Evolutionary conservation across 352 stramenopile species (phyloP).

Genomic region (Pythium pyrilobum): DNA sequence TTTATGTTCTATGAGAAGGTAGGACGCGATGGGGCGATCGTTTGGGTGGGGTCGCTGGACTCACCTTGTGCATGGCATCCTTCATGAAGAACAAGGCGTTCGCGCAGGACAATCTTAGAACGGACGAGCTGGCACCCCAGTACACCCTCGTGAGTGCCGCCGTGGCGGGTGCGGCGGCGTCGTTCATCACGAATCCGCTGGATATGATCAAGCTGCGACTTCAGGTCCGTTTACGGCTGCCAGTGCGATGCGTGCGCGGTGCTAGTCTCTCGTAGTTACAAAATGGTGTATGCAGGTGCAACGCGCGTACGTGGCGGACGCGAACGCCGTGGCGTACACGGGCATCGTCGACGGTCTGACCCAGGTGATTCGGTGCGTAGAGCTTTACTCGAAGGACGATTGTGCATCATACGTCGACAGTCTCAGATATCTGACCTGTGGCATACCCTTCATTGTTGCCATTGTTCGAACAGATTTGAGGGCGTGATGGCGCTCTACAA

Average conservation of each 20-base stretch:
- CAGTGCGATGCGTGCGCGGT: too few species aligned
- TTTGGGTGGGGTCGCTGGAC: too few species aligned
- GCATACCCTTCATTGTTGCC: not conserved
- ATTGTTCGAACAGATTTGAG: constrained; percentile 47
- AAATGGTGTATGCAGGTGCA: constrained; percentile 26
- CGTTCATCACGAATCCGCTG: constrained; percentile 95
- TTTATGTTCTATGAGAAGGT: constrained; percentile 97
- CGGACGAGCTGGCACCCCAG: constrained; percentile 43
- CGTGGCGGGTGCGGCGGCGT: constrained; percentile 86
- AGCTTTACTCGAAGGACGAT: not conserved
- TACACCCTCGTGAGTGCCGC: constrained; percentile 71
- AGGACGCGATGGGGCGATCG: too few species aligned
- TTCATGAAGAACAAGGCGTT: constrained; percentile 47
- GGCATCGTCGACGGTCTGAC: constrained; percentile 87
- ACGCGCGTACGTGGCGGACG: constrained; percentile 35
- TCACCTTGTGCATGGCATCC: not conserved
- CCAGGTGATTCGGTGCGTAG: constrained; percentile 55
- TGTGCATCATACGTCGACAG: not conserved
- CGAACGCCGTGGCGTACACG: constrained; percentile 31
- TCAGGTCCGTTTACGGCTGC: constrained; percentile 57
- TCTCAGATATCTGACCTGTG: not conserved
- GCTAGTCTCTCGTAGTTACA: too few species aligned
- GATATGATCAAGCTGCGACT: constrained; percentile 96
- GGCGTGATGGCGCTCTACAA: constrained; percentile 92
- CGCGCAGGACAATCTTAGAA: constrained; percentile 32